These are phyloP conservation scores for Populus ilicifolia DNA, from an alignment of 345 rosid species.

Conservation along the genomic window DNA sequence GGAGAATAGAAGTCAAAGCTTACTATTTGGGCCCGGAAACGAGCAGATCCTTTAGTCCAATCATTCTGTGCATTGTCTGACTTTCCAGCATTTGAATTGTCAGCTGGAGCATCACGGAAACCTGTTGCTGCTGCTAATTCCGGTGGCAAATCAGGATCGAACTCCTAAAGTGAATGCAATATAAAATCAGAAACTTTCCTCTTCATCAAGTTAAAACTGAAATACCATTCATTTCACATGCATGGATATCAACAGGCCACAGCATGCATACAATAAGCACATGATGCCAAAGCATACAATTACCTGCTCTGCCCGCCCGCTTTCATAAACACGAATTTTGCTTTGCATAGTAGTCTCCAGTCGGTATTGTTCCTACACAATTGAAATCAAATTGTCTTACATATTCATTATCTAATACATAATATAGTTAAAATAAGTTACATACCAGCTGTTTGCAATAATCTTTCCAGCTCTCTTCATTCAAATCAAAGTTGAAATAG, in stretches of 20 bases:
- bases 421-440: conserved; percentile 19
- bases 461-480: conserved; percentile 98
- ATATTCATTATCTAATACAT: conserved; percentile 18
- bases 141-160: conserved; percentile 96
- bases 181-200: conserved; percentile 11
- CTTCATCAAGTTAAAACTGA: not conserved
- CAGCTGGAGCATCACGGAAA: conserved; percentile 56
- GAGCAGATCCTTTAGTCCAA: conserved; percentile 50
- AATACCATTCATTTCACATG: not conserved
- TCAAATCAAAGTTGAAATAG: conserved; percentile 92
- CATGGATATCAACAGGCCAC: not conserved
- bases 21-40: conserved; percentile 77
- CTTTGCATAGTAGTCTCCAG: conserved; percentile 94
- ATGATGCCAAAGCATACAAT: not conserved
- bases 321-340: conserved; percentile 96
- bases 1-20: conserved; percentile 24
- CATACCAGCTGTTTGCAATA: conserved; percentile 95
- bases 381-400: conserved; percentile 19
- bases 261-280: not conserved
- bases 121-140: conserved; percentile 97
- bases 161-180: conserved; percentile 51
- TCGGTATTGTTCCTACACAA: conserved; percentile 79
- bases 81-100: conserved; percentile 52
- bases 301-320: conserved; percentile 93
- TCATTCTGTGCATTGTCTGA: conserved; percentile 58